Evolutionary conservation across 2,329 filamentous ascomycete species (phyloP), one percentile per base, ranked within the genome.

Genomic region (Fusarium sp.): DNA sequence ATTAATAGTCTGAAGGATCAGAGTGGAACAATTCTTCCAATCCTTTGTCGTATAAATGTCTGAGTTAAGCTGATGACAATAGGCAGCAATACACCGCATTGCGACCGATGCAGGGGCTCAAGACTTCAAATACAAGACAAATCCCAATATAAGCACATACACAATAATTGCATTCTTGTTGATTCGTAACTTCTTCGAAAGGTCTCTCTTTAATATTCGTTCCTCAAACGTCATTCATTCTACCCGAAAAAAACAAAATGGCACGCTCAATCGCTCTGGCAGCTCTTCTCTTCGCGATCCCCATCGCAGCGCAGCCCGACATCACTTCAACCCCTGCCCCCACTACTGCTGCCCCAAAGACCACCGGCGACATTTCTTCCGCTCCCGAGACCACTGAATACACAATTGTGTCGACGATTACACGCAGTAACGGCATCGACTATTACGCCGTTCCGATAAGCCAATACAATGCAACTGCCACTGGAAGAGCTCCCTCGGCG

Each of bases 121-220:
- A 8, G 4, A 29, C 3, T n/a, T 29, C 4, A 16, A 29, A 46
- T 46, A 46, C 19, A 7, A 10, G 7, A 16, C 3, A 3, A 29
- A 1, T 29, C 4, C 19, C 3, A 2, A 7, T 21, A 11, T 4
- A 8, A 46, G 4, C 6, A 21, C 6, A 29, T 7, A 5, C 19
- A 11, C 14, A 10, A 16, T 1, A 16, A 21, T 46, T n/a, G 0
- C 14, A 31, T 31, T 48, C 27, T n/a, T 5, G 8, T 12, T 5
- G 21, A n/a, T 0, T 9, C 4, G 5, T 0, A 31, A 18, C 15
- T 5, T 18, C 1, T 31, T 5, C 3, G 2, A 8, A 10, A 2
- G 4, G 21, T 23, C 45, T 31, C 10, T 49, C 15, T 2, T 31
- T 31, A 14, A 31, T 3, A 31, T 31, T 18, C 5, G 1, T 23